phyloP scores from a whole-genome alignment of 2,329 filamentous ascomycete species.

The Lasiodiplodia citricola region DNA sequence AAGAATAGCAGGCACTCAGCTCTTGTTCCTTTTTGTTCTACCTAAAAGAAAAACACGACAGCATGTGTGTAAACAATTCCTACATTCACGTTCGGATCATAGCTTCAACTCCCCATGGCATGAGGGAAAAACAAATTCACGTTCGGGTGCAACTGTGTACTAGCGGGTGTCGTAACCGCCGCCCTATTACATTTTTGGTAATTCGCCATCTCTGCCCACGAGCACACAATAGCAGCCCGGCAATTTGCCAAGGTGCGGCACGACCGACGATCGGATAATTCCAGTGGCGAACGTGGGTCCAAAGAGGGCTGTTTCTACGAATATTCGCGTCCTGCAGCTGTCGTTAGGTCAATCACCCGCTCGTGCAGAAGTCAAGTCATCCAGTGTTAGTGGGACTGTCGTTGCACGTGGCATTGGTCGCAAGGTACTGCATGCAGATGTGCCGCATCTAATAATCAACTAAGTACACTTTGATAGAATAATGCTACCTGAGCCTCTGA shows the following conservation, averaged over 20 bases:
- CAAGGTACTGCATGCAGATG: not conserved
- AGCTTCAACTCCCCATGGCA: too few species aligned
- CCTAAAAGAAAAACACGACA: too few species aligned
- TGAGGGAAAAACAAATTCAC: not conserved
- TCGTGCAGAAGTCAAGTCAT: not conserved
- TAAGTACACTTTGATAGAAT: not conserved
- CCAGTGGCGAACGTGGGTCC: not conserved
- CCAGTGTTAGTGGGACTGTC: not conserved
- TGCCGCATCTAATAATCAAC: not conserved
- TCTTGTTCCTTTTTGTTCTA: too few species aligned
- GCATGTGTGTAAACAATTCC: too few species aligned
- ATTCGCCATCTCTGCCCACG: conserved; percentile 9
- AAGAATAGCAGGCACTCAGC: too few species aligned
- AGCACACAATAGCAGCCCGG: conserved; percentile 17
- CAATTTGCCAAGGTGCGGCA: conserved; percentile 1
- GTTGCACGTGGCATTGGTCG: not conserved
- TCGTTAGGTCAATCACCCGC: not conserved
- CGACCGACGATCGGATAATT: not conserved
- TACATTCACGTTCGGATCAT: too few species aligned
- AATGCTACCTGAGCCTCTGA: not conserved
- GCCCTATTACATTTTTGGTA: conserved; percentile 13
- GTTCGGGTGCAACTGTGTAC: too few species aligned
- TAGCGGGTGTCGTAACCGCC: not conserved
- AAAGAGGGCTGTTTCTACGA: not conserved
- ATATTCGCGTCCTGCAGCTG: not conserved